Evolutionary conservation across 768 basidiomycete species (phyloP).

Genomic region (Trametes cingulata): DNA sequence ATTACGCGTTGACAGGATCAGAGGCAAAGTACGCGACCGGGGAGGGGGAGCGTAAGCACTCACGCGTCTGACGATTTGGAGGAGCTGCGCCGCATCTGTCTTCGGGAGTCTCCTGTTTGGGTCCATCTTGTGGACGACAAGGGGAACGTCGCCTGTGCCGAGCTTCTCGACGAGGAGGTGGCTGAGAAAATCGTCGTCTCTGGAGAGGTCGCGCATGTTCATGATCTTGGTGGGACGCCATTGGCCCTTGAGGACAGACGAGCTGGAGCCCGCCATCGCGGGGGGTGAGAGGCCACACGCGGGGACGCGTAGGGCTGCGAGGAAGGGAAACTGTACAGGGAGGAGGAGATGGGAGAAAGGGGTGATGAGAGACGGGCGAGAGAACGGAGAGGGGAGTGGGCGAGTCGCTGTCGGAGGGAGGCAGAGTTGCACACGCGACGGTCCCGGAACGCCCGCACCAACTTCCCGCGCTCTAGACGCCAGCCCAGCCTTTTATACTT

Average conservation of each 20-base stretch:
- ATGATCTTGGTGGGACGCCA: slow-evolving; percentile 89
- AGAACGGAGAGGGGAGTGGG: no score
- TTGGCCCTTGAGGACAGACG: slow-evolving; percentile 29
- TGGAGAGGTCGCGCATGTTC: slow-evolving; percentile 88
- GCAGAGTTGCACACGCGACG: slow-evolving; percentile 14
- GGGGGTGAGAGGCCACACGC: slow-evolving; percentile 13
- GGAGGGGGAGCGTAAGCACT: slow-evolving; percentile 30
- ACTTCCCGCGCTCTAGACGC: neutral
- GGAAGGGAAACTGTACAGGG: slow-evolving; percentile 6
- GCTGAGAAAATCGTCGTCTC: slow-evolving; percentile 89
- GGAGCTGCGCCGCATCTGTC: slow-evolving; percentile 65
- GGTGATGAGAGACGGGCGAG: slow-evolving; percentile 9
- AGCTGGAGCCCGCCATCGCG: slow-evolving; percentile 24
- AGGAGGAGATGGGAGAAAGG: neutral
- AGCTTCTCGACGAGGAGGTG: slow-evolving; percentile 89
- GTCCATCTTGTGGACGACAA: slow-evolving; percentile 91
- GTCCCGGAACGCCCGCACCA: neutral
- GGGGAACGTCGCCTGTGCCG: slow-evolving; percentile 75
- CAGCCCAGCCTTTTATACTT: neutral
- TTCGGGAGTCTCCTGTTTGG: slow-evolving; percentile 73
- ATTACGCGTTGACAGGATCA: no score
- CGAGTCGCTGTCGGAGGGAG: neutral
- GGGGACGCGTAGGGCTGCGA: slow-evolving; percentile 11
- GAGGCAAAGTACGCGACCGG: slow-evolving; percentile 31
- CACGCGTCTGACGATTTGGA: slow-evolving; percentile 79